Evolutionary conservation across 257 asterid species (phyloP), one percentile per base, ranked within the genome.

Genomic region (Forsythia suspensa): DNA sequence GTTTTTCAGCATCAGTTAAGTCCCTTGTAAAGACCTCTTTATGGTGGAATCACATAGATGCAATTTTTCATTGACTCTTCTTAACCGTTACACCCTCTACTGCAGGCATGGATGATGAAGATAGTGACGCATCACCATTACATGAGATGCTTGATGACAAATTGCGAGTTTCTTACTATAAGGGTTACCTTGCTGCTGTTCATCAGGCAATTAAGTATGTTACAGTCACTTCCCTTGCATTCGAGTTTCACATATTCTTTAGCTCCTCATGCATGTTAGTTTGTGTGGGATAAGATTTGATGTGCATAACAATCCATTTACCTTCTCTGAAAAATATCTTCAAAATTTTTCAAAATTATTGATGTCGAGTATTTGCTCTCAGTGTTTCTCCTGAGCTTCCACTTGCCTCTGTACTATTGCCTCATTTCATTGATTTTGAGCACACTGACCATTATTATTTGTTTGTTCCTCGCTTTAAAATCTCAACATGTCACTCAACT

Each of bases 31-130:
- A 2, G 15, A 46, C 55, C 9, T 42, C 55, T 46, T 46, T 46
- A 13, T 12, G 16, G 44, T 10, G 55, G 55, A 12, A 46, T 46
- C 55, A 46, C 3, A 46, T 46, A 12, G 18, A 10, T 12, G 55
- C 5, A 66, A 34, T 8, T 18, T 18, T 66, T 71, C 4, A 46
- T 8, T 63, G 68, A 29, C 39, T 67, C 6, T 37, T 52, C 15
- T 78, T 12, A 73, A 71, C 24, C 71, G 29, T 70, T 9, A 7
- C 52, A 21, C 52, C 40, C 70, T 80, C 20, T 59, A 24, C 51
- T 37, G 36, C 84, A 89, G 87, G 89, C 74, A 84, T 89, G 91
- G 92, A 89, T 55, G 89, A 89, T 69, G 88, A 85, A 75, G 87
- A 82, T 11, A 80, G 84, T 69, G 70, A 75, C 41, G 34, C 76